Evolutionary conservation across 1,284 basidiomycete species (phyloP), one percentile per base, ranked within the genome.

Genomic region (Rhodotorula sp.): DNA sequence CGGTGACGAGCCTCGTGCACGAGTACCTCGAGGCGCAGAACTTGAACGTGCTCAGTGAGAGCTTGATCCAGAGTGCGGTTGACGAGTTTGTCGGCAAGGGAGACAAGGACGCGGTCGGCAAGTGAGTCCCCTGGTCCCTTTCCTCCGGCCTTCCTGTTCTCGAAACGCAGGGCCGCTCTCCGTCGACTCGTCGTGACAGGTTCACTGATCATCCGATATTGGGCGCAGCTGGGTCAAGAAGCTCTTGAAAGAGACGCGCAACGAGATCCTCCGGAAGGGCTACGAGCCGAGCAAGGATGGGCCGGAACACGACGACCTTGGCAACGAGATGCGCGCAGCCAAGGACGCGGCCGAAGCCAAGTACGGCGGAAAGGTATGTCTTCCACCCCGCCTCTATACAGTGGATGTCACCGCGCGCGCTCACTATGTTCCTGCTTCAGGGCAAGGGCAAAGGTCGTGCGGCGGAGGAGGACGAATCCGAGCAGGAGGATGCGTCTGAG

Each of bases 51-150:
- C 83, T 97, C 23, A 90, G 90, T 2, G 92, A 95, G 82, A 85
- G 85, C 57, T 92, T 90, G 26, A 91, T 97, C 89, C 89, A 90
- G 59, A 90, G 93, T 79, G 94, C 94, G 12, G 93, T 97, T 68
- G 90, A 92, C 84, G 86, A 89, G 79, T 97, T 92, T 82, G 93
- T 97, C 68, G 93, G 96, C 81, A 97, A 97, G 84, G 94, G 96
- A 78, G 93, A 95, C 81, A 88, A 87, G 58, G 91, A 94, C 83
- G 91, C 94, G 6, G 94, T 97, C 20, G 56, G 70, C 52, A 72
- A 72, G 74, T 77, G 43, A 58, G 70, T 67, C 12, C 26, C 26
- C 34, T 18, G 20, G 39, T 5, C 21, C 6, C 10, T 12, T n/a
- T n/a, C 7, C 18, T n/a, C 18, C 16, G 23, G n/a, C 56, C 3